These are phyloP conservation scores for Eucalyptus marginata DNA, from an alignment of 345 rosid species.

Conservation along the genomic window DNA sequence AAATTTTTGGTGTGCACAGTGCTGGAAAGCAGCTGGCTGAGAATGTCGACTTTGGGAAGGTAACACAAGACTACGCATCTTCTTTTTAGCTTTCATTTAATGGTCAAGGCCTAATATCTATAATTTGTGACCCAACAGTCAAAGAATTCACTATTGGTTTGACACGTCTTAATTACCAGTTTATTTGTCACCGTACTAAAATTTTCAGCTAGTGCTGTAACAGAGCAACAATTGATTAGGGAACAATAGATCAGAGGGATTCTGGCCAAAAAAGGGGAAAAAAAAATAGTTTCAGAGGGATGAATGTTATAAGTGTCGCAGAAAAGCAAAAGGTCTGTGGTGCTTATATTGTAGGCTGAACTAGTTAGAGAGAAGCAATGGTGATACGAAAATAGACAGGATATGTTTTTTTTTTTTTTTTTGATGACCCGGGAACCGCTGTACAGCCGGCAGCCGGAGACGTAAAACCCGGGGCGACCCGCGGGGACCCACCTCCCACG, in stretches of 20 bases:
- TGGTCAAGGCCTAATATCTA: background rate
- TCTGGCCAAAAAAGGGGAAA: background rate
- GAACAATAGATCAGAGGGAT: background rate
- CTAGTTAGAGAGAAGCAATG: background rate
- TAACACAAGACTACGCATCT: background rate
- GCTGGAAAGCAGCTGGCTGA: slow-evolving; percentile 74
- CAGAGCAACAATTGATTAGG: background rate
- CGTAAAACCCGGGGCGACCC: accelerated
- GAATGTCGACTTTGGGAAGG: slow-evolving; percentile 82
- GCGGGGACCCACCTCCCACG: accelerated
- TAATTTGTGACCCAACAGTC: background rate
- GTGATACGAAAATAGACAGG: background rate
- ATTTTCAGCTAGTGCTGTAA: background rate
- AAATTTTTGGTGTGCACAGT: slow-evolving; percentile 88
- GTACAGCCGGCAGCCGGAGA: accelerated
- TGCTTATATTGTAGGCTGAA: background rate
- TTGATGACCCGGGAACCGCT: accelerated
- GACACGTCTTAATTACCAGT: background rate
- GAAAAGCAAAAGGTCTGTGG: background rate
- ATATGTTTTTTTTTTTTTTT: background rate
- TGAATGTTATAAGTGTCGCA: background rate
- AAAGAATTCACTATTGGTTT: background rate
- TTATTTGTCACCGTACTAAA: background rate
- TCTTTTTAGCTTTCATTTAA: background rate
- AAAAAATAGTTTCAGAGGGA: background rate